Evolutionary conservation across 2,329 filamentous ascomycete species (phyloP).

Genomic region (Colletotrichum limetticola): DNA sequence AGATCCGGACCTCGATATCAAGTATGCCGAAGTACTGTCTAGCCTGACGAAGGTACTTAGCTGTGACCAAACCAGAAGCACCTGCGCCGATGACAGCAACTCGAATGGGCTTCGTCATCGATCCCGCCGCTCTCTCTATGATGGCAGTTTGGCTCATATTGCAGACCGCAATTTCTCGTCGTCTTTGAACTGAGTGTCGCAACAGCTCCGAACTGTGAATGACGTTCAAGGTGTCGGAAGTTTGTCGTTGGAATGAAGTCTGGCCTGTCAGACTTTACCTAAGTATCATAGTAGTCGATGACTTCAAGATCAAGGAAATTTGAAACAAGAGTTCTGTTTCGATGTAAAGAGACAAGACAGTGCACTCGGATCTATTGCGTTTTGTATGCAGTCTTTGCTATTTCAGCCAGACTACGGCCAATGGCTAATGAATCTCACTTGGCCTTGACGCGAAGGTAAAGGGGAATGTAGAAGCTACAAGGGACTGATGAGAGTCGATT

Average conservation of each 20-base stretch:
- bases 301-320: too few species aligned
- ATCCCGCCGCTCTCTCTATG: not conserved
- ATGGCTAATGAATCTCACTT: not conserved
- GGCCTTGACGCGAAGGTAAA: not conserved
- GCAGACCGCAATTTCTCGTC: not conserved
- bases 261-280: too few species aligned
- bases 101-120: slow-evolving; percentile 40
- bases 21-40: slow-evolving; percentile 49
- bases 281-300: too few species aligned
- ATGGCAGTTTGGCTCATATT: not conserved
- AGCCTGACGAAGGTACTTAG: slow-evolving; percentile 52
- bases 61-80: slow-evolving; percentile 53
- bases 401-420: not conserved
- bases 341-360: too few species aligned
- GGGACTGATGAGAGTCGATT: too few species aligned
- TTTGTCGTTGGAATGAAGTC: too few species aligned
- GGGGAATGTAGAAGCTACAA: not conserved
- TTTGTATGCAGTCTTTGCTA: not conserved
- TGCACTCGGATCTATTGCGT: too few species aligned
- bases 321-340: too few species aligned
- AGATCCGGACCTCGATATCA: slow-evolving; percentile 54
- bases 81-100: slow-evolving; percentile 57
- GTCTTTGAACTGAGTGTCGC: too few species aligned
- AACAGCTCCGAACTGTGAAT: too few species aligned
- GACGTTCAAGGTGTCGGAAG: too few species aligned